Evolutionary conservation across 2,329 filamentous ascomycete genomes (phyloP).

Genomic region (Plectosphaerella sp.): DNA sequence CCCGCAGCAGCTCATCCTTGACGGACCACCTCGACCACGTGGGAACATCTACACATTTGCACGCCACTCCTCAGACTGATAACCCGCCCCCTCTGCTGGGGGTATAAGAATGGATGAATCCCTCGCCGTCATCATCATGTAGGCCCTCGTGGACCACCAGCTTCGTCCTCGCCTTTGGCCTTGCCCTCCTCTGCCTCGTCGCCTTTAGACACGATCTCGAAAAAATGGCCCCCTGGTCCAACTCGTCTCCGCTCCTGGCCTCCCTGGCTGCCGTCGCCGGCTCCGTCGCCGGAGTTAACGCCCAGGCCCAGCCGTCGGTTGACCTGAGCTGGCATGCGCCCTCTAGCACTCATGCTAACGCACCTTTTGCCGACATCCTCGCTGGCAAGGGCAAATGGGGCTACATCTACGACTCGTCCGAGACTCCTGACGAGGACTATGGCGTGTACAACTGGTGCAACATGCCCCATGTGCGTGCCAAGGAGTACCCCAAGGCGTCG

Average conservation of each 20-base stretch:
- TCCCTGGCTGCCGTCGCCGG: constrained; percentile 6
- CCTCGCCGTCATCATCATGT: constrained; percentile 2
- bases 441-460: constrained; percentile 79
- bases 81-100: not conserved
- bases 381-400: constrained; percentile 61
- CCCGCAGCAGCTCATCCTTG: not conserved
- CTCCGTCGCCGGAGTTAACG: not conserved
- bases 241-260: constrained; percentile 6
- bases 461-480: constrained; percentile 74
- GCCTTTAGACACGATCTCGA: constrained; percentile 3
- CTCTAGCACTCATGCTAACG: constrained; percentile 49
- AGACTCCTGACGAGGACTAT: constrained; percentile 50
- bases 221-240: constrained; percentile 9
- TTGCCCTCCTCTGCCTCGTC: constrained; percentile 6
- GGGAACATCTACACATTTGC: not conserved
- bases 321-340: constrained; percentile 57
- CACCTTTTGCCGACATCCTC: constrained; percentile 51
- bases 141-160: constrained; percentile 10
- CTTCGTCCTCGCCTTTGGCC: constrained; percentile 7
- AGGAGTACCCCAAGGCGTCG: constrained; percentile 55
- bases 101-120: constrained; percentile 11
- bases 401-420: constrained; percentile 68
- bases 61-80: not conserved
- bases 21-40: not conserved
- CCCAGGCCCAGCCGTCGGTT: constrained; percentile 10